Evolutionary conservation across 129 eudicot genomes (phyloP).

Genomic region (Flaveria bidentis): DNA sequence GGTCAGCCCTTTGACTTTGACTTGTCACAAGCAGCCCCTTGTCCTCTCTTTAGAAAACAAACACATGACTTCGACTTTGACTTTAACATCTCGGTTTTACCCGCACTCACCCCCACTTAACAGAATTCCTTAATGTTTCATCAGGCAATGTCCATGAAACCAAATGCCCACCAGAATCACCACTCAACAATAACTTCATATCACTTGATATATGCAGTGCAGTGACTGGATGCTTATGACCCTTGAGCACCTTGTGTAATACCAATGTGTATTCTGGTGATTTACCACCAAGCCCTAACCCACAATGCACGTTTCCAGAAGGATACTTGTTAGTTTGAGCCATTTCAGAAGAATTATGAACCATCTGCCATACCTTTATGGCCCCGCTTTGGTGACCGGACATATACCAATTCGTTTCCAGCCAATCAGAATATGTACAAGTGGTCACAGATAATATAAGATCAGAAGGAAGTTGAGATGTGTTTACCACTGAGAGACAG

Average conservation of each 20-base stretch:
- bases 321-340: constrained; percentile 37
- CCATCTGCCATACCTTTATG: constrained; percentile 87
- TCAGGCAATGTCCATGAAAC: constrained; percentile 87
- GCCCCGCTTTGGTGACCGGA: constrained; percentile 98
- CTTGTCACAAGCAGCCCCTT: constrained; percentile 13
- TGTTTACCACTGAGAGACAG: constrained; percentile 77
- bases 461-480: constrained; percentile 95
- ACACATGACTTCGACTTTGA: constrained; percentile 5
- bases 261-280: constrained; percentile 70
- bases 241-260: constrained; percentile 81
- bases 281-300: constrained; percentile 57
- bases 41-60: constrained; percentile 21
- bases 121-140: constrained; percentile 54
- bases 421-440: constrained; percentile 82
- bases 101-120: constrained; percentile 60
- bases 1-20: constrained; percentile 32
- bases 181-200: constrained; percentile 79
- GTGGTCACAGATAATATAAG: constrained; percentile 64
- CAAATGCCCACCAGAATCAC: constrained; percentile 88
- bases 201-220: constrained; percentile 78
- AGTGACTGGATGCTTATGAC: constrained; percentile 81
- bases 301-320: constrained; percentile 41
- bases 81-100: constrained; percentile 18
- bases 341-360: constrained; percentile 52
- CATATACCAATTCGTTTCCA: constrained; percentile 77